Percentiles rank a stretch among this genome's conserved stretches.
Conservation (phyloP, 2,329 filamentous ascomycete species). For the Aurifilum marmelostoma region DNA sequence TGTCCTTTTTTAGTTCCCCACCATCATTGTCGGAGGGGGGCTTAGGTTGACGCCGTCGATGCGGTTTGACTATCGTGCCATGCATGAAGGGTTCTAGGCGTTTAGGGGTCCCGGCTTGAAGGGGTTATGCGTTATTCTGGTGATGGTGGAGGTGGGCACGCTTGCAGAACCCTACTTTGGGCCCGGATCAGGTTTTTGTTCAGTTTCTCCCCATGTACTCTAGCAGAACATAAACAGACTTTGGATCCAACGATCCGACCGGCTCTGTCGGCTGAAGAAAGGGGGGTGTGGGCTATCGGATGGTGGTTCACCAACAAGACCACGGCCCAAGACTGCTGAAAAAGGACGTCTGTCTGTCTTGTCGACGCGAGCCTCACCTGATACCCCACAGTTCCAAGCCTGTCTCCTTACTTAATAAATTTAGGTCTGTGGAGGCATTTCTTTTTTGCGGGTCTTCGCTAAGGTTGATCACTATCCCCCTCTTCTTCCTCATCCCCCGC, state of each 20-base stretch:
- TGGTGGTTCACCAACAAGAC: not conserved
- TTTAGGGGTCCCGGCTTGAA: not conserved
- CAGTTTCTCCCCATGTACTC: too few relatives aligned
- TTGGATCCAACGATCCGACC: not conserved
- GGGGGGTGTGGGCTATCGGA: not conserved
- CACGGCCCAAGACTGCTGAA: not conserved
- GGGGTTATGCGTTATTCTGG: too few relatives aligned
- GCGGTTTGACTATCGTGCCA: conserved; percentile 5
- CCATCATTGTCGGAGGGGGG: conserved; percentile 17
- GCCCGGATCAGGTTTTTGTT: not conserved
- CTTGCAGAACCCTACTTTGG: not conserved
- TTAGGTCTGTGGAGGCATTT: not conserved
- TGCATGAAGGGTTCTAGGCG: not conserved
- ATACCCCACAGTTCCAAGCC: not conserved
- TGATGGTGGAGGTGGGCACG: not conserved
- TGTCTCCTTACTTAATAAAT: not conserved
- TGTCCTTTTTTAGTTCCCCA: conserved; percentile 1
- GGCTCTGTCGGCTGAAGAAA: not conserved
- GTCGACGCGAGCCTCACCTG: not conserved
- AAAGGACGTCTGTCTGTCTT: not conserved
- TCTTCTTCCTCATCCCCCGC: conserved; percentile 1
- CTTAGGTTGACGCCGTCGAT: conserved; percentile 16
- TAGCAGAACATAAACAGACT: too few relatives aligned
- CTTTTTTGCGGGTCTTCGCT: not conserved
- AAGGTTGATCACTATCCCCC: not conserved